Base-by-base conservation (phyloP, 441 rosid genomes). In the Gossypium lobatum region DNA sequence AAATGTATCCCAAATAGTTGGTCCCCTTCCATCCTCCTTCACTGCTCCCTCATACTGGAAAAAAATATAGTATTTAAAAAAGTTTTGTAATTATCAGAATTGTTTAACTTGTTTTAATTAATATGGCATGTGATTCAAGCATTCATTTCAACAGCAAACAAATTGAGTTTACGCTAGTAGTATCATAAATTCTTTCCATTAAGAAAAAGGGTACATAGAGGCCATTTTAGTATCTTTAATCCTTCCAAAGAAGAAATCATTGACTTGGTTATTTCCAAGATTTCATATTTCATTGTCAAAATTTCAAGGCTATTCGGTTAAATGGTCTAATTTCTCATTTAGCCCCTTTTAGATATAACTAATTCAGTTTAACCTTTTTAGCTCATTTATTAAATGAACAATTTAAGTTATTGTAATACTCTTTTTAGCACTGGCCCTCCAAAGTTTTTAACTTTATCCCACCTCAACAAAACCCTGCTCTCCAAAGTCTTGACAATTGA, bases 21-120 rank as follows among this genome's bases (percentile, higher is more conserved):
- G 87, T 55, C 97, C 96, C 76, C 97, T 89, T 26, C 97, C 99
- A 4, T 83, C 97, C 77, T 77, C 95, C 75, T 89, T 88, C 79
- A 91, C 97, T 26, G 99, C 99, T 73, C 99, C 99, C 76, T 96
- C 99, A 31, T 88, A 79, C 99, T 96, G 81, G 77, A 80, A 46
- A 70, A 42, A 64, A 48, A 28, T 64, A 65, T 58, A 2, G 45
- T 37, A 55, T 20, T 34, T 70, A 16, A 70, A 20, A 26, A 6
- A 26, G 0, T 8, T 39, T 39, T 39, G 45, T 8, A 39, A 37
- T 64, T 9, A 26, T 60, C 1, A 4, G 8, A n/a, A 5, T 64
- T 7, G 46, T 31, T 42, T 46, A 18, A 21, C 17, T 67, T 67
- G 54, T 10, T 17, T 65, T 34, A 13, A 61, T 26, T 11, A 6